Evolutionary conservation across 495 filamentous ascomycete genomes (phyloP).

Genomic region (Neurospora pannonica): DNA sequence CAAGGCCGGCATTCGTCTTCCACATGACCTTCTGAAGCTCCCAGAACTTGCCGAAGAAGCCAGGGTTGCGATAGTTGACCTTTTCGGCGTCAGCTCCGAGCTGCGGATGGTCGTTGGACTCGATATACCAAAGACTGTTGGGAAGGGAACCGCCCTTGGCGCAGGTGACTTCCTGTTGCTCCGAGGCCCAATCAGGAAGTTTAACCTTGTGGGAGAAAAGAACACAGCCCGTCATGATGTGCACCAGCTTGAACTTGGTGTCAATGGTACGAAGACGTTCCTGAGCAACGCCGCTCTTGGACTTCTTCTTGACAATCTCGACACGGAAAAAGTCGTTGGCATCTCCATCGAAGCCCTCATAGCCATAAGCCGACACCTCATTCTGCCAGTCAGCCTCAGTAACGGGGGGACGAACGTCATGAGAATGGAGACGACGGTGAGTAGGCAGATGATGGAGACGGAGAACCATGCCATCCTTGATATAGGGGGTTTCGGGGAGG

Average conservation of each 20-base stretch:
- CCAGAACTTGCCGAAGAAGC: slow-evolving; percentile 98
- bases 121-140: slow-evolving; percentile 95
- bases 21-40: slow-evolving; percentile 99
- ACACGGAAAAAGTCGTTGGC: slow-evolving; percentile 93
- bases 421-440: slow-evolving; percentile 84
- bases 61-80: slow-evolving; percentile 90
- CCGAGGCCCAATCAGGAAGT: slow-evolving; percentile 91
- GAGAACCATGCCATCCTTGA: slow-evolving; percentile 72
- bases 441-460: slow-evolving; percentile 76
- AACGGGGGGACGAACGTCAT: slow-evolving; percentile 93
- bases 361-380: slow-evolving; percentile 95
- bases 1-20: slow-evolving; percentile 92
- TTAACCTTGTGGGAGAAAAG: slow-evolving; percentile 98
- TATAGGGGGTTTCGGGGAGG: slow-evolving; percentile 50
- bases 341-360: slow-evolving; percentile 92
- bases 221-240: slow-evolving; percentile 93
- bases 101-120: slow-evolving; percentile 74
- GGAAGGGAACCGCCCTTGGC: slow-evolving; percentile 86
- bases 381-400: slow-evolving; percentile 98
- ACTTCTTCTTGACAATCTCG: slow-evolving; percentile 87
- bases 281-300: slow-evolving; percentile 70
- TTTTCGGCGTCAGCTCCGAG: slow-evolving; percentile 69
- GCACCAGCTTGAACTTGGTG: slow-evolving; percentile 89
- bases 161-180: slow-evolving; percentile 97
- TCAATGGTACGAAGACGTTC: slow-evolving; percentile 85